Evolutionary conservation across 73 alveolate genomes (phyloP), one percentile per base, ranked within the genome.

Genomic region (Effrenium voratum): DNA sequence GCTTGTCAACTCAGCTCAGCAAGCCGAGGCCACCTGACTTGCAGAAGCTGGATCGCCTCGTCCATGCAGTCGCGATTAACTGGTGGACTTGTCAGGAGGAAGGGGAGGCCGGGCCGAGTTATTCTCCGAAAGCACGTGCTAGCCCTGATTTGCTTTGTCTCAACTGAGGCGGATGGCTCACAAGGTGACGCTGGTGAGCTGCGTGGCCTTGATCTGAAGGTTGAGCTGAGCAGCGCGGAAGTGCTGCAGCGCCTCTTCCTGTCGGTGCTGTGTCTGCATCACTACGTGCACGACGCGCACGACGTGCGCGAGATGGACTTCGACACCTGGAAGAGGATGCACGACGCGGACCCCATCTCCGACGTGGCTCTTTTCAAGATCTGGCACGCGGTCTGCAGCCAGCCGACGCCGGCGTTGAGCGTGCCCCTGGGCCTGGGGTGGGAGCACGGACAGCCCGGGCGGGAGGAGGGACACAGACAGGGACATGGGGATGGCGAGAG

Each of bases 51-150:
- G 43, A 45, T 72, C 95, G 95, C 76, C 43, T 87, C 84, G 84
- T 66, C 85, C 80, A 87, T 44, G 95, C 95, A 40, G 32, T 87
- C 36, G 95, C 95, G 72, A 87, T 87, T 41, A 87, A 87, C 84
- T 87, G 95, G 95, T 87, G 95, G 95, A 87, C 95, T n/a, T 87
- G 95, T 84, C 95, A 87, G 38, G 95, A 87, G 36, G 95, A 87
- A 68, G 3, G 16, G 36, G 30, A 8, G 34, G 36, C 75, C 16
- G 34, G 34, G 34, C 3, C 6, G 3, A 19, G 75, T 4, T 19
- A 60, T 60, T 16, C 10, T 10, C 77, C 34, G 38, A 2, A 3
- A 10, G 10, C 12, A 63, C n/a, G 77, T 13, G 77, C 26, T 63
- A 16, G 43, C n/a, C 43, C 1, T 19, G 34, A 19, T 28, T 30